Evolutionary conservation across 2,329 filamentous ascomycete species (phyloP).

Genomic region (Blastomyces gilchristii): DNA sequence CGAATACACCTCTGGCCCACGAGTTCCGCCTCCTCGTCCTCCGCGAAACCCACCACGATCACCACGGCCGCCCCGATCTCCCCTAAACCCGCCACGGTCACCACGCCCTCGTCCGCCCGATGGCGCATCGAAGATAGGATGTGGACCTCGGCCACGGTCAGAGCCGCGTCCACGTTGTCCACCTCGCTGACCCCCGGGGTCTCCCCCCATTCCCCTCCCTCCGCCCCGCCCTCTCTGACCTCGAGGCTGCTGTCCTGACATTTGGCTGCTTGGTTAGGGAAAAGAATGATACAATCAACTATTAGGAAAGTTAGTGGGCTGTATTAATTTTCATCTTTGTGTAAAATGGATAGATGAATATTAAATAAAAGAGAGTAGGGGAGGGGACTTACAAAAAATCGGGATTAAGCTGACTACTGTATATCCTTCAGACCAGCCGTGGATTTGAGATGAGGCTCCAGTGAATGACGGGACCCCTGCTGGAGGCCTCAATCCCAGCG

Average conservation of each 20-base stretch:
- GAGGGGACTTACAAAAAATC: neutral
- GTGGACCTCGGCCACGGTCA: constrained; percentile 8
- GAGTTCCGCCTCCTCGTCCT: constrained; percentile 17
- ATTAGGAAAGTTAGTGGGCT: neutral
- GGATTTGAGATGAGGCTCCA: neutral
- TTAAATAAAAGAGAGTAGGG: neutral
- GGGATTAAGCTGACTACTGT: neutral
- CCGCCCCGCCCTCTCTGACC: constrained; percentile 7
- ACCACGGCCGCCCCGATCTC: constrained; percentile 18
- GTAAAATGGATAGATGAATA: neutral
- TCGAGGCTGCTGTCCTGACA: constrained; percentile 4
- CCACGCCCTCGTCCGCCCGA: constrained; percentile 15
- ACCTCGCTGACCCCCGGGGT: constrained; percentile 1
- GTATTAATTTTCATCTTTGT: neutral
- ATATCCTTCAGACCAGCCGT: neutral
- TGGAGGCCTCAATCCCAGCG: neutral
- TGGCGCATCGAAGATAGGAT: constrained; percentile 6
- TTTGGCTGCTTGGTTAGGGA: neutral
- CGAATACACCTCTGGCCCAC: constrained; percentile 20
- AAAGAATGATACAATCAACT: neutral
- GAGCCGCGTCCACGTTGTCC: constrained; percentile 5
- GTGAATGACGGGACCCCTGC: neutral
- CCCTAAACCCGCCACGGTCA: constrained; percentile 18
- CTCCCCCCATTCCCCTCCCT: constrained; percentile 3
- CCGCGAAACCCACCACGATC: constrained; percentile 23